These are phyloP conservation scores for Lithohypha guttulata DNA, from an alignment of 2,329 filamentous ascomycete species.

Conservation along the genomic window DNA sequence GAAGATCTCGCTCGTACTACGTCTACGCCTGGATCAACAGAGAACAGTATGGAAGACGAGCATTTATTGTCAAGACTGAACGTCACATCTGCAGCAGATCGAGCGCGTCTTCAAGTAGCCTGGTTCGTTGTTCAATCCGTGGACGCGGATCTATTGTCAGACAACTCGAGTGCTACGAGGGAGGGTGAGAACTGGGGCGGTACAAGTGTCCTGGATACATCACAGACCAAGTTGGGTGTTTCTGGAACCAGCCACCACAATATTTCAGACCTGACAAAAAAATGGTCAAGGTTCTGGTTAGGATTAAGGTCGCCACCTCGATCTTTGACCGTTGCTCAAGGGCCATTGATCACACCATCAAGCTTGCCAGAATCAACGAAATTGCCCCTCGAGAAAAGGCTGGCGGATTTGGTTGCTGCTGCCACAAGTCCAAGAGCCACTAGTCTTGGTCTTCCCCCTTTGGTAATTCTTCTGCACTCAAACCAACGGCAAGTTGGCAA, in stretches of 20 bases:
- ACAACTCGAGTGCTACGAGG: constrained; percentile 44
- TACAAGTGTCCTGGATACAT: constrained; percentile 73
- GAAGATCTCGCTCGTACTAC: constrained; percentile 71
- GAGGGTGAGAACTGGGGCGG: constrained; percentile 71
- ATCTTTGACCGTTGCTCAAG: constrained; percentile 24
- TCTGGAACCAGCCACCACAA: constrained; percentile 77
- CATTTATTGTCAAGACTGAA: constrained; percentile 45
- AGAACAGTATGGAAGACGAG: constrained; percentile 57
- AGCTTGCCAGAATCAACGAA: constrained; percentile 36
- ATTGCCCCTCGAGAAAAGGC: constrained; percentile 54
- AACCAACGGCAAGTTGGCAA: constrained; percentile 93
- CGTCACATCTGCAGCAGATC: constrained; percentile 12
- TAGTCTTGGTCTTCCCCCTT: constrained; percentile 73
- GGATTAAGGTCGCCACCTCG: constrained; percentile 59
- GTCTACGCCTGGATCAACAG: constrained; percentile 53
- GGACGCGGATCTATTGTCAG: constrained; percentile 12
- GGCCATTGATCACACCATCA: constrained; percentile 24
- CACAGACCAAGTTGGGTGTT: constrained; percentile 79
- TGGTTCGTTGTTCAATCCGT: constrained; percentile 68
- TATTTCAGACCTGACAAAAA: constrained; percentile 64
- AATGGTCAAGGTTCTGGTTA: constrained; percentile 82
- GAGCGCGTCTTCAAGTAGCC: constrained; percentile 34
- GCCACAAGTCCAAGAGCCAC: constrained; percentile 81
- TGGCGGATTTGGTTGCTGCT: constrained; percentile 76
- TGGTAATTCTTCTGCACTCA: constrained; percentile 79